Percentiles rank a stretch among this genome's conserved stretches.
Evolutionary conservation across 805 yeast genomes (phyloP).

Genomic region (Zygotorulaspora danielsina): DNA sequence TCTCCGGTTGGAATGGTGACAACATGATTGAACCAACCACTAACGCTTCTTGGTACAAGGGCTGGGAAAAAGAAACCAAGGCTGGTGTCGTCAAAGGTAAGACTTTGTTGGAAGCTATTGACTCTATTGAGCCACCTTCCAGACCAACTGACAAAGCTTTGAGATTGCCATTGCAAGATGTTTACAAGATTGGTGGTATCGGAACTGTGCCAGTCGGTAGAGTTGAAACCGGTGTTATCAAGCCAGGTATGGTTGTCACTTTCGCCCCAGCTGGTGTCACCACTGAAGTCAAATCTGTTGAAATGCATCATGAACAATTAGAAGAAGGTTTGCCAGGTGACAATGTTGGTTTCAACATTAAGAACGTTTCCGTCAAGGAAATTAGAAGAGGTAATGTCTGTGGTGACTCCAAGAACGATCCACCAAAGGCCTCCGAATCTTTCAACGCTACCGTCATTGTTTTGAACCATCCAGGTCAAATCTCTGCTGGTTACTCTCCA

Average conservation of each 20-base stretch:
- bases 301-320: constrained; percentile 81
- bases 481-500: constrained; percentile 87
- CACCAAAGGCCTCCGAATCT: constrained; percentile 73
- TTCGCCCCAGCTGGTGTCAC: constrained; percentile 90
- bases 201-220: constrained; percentile 93
- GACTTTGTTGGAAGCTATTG: constrained; percentile 82
- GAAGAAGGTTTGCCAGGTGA: constrained; percentile 84
- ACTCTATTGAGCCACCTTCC: constrained; percentile 71
- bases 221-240: constrained; percentile 88
- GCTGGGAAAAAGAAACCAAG: constrained; percentile 78
- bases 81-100: constrained; percentile 67
- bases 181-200: constrained; percentile 89
- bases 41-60: constrained; percentile 87
- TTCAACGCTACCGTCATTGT: constrained; percentile 84
- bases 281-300: constrained; percentile 86
- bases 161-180: constrained; percentile 86
- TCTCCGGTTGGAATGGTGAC: constrained; percentile 91
- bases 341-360: constrained; percentile 86
- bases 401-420: constrained; percentile 88
- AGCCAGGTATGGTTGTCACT: constrained; percentile 86
- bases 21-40: constrained; percentile 82
- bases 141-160: constrained; percentile 85
- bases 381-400: constrained; percentile 90
- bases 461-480: constrained; percentile 90
- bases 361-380: constrained; percentile 85